Base-by-base conservation (phyloP, 805 yeast genomes). In the Candida maesae region DNA sequence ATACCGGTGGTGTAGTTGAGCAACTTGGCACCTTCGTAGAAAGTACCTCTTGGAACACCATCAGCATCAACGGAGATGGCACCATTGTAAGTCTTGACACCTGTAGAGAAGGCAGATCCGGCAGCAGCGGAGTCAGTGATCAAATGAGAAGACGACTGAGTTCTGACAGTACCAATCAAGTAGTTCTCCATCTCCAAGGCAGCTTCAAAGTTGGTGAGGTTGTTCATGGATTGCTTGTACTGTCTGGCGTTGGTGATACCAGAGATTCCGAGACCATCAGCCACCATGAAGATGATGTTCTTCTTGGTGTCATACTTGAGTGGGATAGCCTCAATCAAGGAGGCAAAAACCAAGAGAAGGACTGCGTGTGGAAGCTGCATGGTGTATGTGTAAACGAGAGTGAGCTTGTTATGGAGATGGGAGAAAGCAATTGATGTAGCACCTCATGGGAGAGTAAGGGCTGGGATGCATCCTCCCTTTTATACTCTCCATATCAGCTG, bases 81-180 rank as follows among this genome's bases (percentile, higher is more conserved):
- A 21, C 95, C 95, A 59, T 89, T 89, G 66, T 89, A 88, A 6
- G 89, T 70, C 67, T 89, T 89, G 51, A 77, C 59, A 14, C 79
- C 91, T 58, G 95, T 84, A 2, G 95, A 73, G 52, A 88, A 87
- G 2, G 95, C 96, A 6, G 96, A 86, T 14, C 96, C 97, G 11
- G 96, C 96, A 5, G 97, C 97, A 13, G 97, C 97, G 24, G 95
- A 85, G 60, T 89, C 97, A 0, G 97, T 89, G 46, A 89, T 77
- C 58, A 84, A 68, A 4, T 90, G 81, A 45, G 75, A 70, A 21
- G 78, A 73, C 17, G 95, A 84, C 46, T 87, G 72, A 2, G 97
- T 89, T 54, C 96, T 74, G n/a, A 93, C 84, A 27, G 83, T 71
- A 30, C 97, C 97, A 37, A 88, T 71, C 36, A 89, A 64, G 58